phyloP scores from a whole-genome alignment of 495 filamentous ascomycete genomes.

The Neurospora tetrasperma region DNA sequence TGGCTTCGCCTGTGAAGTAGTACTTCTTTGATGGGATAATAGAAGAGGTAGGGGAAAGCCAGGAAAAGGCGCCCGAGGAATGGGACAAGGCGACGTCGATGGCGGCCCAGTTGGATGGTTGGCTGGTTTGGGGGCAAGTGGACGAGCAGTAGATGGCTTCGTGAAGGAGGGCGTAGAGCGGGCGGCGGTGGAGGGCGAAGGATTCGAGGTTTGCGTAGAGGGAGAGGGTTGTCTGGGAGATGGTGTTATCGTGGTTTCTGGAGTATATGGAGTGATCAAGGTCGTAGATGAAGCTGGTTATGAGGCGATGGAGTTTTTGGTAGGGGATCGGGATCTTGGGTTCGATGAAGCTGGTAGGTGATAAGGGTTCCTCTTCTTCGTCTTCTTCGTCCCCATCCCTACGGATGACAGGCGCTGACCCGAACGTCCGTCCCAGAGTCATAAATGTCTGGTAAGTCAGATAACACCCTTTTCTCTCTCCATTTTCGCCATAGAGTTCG shows the following conservation, averaged over 20 bases:
- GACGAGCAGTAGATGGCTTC: constrained; percentile 18
- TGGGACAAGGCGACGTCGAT: constrained; percentile 22
- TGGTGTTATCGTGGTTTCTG: constrained; percentile 6
- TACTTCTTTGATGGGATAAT: constrained; percentile 36
- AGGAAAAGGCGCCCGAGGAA: constrained; percentile 24
- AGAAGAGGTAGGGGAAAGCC: too few species aligned
- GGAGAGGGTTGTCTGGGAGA: not conserved
- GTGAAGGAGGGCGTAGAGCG: constrained; percentile 18
- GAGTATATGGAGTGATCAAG: not conserved
- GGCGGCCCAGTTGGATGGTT: constrained; percentile 31
- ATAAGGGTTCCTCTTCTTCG: constrained; percentile 47
- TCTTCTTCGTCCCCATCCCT: constrained; percentile 55
- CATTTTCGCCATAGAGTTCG: not conserved
- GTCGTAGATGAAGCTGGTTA: not conserved
- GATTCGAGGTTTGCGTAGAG: not conserved
- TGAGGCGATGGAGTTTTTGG: not conserved
- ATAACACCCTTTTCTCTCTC: not conserved
- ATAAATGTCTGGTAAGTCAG: constrained; percentile 62
- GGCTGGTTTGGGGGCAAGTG: not conserved
- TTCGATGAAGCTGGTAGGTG: constrained; percentile 43
- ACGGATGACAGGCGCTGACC: constrained; percentile 23
- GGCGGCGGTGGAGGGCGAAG: constrained; percentile 14
- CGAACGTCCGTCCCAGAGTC: constrained; percentile 67
- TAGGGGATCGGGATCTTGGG: not conserved
- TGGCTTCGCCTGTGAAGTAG: constrained; percentile 84